phyloP scores from a whole-genome alignment of 192 early-diverging fungal species.

The Entomortierella chlamydospora region DNA sequence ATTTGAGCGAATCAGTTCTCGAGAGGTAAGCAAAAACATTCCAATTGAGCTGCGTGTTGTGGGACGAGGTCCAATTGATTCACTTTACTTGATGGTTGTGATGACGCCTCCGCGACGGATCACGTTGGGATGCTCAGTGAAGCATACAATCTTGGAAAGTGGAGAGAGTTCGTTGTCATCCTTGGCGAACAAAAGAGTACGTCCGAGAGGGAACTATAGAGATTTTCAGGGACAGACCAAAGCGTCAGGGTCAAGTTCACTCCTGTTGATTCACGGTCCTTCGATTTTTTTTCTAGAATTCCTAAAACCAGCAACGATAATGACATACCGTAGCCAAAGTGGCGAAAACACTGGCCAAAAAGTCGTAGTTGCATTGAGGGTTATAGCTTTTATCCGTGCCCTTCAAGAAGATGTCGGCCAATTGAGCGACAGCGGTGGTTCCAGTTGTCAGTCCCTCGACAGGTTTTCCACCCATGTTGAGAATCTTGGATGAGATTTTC shows the following conservation, averaged over 20 bases:
- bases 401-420: conserved; percentile 90
- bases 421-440: conserved; percentile 76
- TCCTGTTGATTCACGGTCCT: background rate
- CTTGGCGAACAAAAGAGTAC: conserved; percentile 76
- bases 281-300: background rate
- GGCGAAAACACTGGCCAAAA: conserved; percentile 93
- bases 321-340: conserved; percentile 75
- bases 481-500: conserved; percentile 64
- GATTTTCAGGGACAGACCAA: background rate
- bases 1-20: background rate
- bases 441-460: conserved; percentile 58
- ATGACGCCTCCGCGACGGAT: conserved; percentile 93
- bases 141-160: conserved; percentile 87
- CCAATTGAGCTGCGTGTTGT: background rate
- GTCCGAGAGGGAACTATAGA: conserved; percentile 67
- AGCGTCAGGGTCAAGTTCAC: background rate
- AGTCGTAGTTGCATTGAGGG: conserved; percentile 81
- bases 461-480: conserved; percentile 54
- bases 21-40: background rate
- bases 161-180: conserved; percentile 78
- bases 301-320: background rate
- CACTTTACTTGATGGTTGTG: conserved; percentile 83
- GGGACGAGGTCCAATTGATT: no score
- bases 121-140: conserved; percentile 82
- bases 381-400: conserved; percentile 86